A percentile compares a stretch with the other conserved stretches of the same genome.
Conservation (phyloP, 768 basidiomycete genomes). For the Tricholoma hemisulphureum region DNA sequence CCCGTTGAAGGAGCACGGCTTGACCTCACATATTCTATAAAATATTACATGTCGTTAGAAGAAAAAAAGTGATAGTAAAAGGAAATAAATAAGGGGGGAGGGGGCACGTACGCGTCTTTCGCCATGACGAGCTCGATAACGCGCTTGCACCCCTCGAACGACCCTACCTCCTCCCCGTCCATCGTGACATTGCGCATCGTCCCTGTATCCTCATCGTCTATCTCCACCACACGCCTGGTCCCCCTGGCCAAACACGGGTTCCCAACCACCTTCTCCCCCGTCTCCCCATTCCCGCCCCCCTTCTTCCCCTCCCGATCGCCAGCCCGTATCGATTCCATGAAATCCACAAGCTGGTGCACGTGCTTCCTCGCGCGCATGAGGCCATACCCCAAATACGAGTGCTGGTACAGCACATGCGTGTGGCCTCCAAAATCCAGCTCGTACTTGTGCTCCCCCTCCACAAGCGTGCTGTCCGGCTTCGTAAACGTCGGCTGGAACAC, state of each 20-base stretch:
- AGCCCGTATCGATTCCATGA: slow-evolving; percentile 57
- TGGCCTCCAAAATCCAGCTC: slow-evolving; percentile 72
- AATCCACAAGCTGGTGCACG: slow-evolving; percentile 89
- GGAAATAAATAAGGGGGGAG: neutral
- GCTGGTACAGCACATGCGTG: slow-evolving; percentile 84
- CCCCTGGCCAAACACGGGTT: slow-evolving; percentile 84
- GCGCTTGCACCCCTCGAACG: slow-evolving; percentile 82
- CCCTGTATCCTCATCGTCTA: slow-evolving; percentile 48
- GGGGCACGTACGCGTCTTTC: slow-evolving; percentile 78
- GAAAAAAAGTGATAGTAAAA: neutral
- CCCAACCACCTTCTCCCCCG: slow-evolving; percentile 31
- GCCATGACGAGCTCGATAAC: slow-evolving; percentile 88
- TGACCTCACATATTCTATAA: slow-evolving; percentile 78
- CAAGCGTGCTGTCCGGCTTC: slow-evolving; percentile 37
- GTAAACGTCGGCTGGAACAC: slow-evolving; percentile 83
- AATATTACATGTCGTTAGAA: no score
- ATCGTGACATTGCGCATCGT: slow-evolving; percentile 69
- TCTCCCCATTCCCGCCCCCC: slow-evolving; percentile 6
- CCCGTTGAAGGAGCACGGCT: slow-evolving; percentile 96
- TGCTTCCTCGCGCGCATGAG: slow-evolving; percentile 83
- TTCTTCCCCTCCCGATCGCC: slow-evolving; percentile 12
- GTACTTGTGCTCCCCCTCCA: slow-evolving; percentile 91
- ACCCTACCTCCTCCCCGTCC: slow-evolving; percentile 78
- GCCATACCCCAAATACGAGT: slow-evolving; percentile 97
- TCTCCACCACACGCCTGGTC: slow-evolving; percentile 59